Base-by-base conservation (phyloP, 2,329 filamentous ascomycete species). In the Balansia obtecta region DNA sequence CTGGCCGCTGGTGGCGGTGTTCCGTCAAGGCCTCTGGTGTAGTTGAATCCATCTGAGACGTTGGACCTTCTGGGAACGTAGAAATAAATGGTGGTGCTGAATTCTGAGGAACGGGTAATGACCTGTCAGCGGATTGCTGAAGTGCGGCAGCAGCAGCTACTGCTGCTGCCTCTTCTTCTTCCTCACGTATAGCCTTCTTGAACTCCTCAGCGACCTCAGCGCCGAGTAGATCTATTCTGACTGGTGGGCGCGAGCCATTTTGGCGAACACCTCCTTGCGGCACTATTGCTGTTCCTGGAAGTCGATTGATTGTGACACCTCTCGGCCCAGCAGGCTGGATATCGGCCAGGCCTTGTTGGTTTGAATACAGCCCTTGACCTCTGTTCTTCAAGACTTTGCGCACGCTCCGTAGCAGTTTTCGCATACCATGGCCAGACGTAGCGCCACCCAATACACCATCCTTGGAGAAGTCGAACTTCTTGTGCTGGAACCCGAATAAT, bases 361-460 rank as follows among this genome's bases (percentile, higher is more conserved):
- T 68, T 0, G 71, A 67, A 13, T 71, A 68, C 12, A 68, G 53
- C 5, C 64, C 66, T 52, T 72, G 74, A 1, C 69, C 72, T 49
- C 67, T 69, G 13, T 75, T 87, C 62, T 88, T 88, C 46, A 96
- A 66, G 6, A 84, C 90, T 55, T 88, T 82, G 16, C 89, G 85
- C 38, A 97, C 86, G 54, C 86, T 91, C 7, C 89, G 86, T 47
- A 98, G 76, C 0, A 97, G 77, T 58, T 83, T 93, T 65, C 84
- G 90, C 75, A 96, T 87, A 2, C 86, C 88, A 33, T 85, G 84
- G 45, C 79, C 75, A 10, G 77, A 82, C 75, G 83, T 80, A 49
- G 77, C 78, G 13, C 77, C 78, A 41, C 74, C 75, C 9, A 73
- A 75, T 1, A 71, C 70, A 27, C 64, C 63, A 12, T 68, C 67